Base-by-base conservation (phyloP, 306 rosid genomes). In the Potentilla sterilis region DNA sequence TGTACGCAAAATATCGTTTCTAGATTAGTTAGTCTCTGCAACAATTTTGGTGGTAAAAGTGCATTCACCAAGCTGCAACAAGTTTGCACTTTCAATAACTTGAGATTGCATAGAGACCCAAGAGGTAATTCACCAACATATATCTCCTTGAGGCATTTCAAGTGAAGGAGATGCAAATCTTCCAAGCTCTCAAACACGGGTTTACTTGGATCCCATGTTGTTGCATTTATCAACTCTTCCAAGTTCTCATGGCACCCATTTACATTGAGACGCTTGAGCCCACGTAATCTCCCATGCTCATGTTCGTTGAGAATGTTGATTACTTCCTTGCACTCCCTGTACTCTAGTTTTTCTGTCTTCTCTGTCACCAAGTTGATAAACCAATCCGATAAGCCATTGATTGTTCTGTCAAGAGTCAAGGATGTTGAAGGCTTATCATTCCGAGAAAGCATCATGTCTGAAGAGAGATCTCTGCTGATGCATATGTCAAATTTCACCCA, bases 61-160 rank as follows among this genome's bases (percentile, higher is more conserved):
- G 62, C 3, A 4, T 66, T 52, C 10, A 11, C 46, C 68, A 79
- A 21, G 34, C 9, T 2, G n/a, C 0, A 2, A 4, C 65, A 59
- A 11, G 3, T 10, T 14, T 28, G 37, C 15, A 24, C 32, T 4
- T 12, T 14, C 65, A 59, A 24, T 15, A 73, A n/a, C 54, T 66
- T 79, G 2, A 73, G 78, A 6, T 54, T 66, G 16, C 28, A 38
- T 6, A 73, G 52, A 12, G 82, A 73, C 10, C 63, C 46, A 46
- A 16, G 9, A 10, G 38, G 65, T 13, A 59, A 4, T 24, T 24
- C 65, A 0, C 65, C 65, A 59, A 24, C 65, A 22, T 78, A 43
- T 3, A 66, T 13, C 68, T 32, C 69, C 4, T 28, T 28, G 38
- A 66, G 1, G 44, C 1, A 12, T 9, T 52, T 7, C 68, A 52